Evolutionary conservation across 768 basidiomycete genomes (phyloP).

Genomic region (Boletus tomentosulus): DNA sequence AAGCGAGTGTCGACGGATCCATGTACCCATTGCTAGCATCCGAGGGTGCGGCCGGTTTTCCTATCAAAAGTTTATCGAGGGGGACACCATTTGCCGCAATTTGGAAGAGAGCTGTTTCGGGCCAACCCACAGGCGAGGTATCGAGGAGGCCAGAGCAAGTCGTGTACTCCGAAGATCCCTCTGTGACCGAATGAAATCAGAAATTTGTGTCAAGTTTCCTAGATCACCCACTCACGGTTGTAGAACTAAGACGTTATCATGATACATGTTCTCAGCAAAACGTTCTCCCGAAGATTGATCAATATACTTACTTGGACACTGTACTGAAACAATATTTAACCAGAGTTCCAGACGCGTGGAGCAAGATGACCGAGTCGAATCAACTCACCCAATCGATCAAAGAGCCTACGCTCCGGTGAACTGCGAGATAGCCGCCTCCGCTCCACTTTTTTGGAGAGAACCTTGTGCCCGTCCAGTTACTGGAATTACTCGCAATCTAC

Average conservation of each 20-base stretch:
- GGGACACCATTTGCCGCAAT: constrained; percentile 52
- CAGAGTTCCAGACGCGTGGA: neutral
- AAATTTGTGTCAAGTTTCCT: neutral
- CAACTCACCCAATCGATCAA: constrained; percentile 43
- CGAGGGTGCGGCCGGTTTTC: constrained; percentile 54
- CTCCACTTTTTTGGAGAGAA: constrained; percentile 18
- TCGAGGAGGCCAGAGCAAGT: constrained; percentile 37
- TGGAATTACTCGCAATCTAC: neutral
- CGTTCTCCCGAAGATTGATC: neutral
- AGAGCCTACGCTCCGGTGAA: constrained; percentile 35
- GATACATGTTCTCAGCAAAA: neutral
- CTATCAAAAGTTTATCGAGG: constrained; percentile 66
- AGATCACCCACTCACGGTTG: constrained; percentile 18
- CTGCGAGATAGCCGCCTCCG: constrained; percentile 34
- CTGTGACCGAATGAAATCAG: constrained; percentile 12
- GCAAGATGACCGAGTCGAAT: neutral
- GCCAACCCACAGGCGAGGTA: constrained; percentile 38
- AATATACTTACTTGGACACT: constrained; percentile 36
- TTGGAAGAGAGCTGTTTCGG: constrained; percentile 44
- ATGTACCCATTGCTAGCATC: constrained; percentile 60
- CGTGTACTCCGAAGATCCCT: constrained; percentile 37
- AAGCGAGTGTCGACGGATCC: constrained; percentile 48
- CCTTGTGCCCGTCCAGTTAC: constrained; percentile 2
- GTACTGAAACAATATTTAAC: constrained; percentile 4
- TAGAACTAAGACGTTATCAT: constrained; percentile 17